Evolutionary conservation across 805 yeast genomes (phyloP).

Genomic region (Brettanomyces bruxellensis): DNA sequence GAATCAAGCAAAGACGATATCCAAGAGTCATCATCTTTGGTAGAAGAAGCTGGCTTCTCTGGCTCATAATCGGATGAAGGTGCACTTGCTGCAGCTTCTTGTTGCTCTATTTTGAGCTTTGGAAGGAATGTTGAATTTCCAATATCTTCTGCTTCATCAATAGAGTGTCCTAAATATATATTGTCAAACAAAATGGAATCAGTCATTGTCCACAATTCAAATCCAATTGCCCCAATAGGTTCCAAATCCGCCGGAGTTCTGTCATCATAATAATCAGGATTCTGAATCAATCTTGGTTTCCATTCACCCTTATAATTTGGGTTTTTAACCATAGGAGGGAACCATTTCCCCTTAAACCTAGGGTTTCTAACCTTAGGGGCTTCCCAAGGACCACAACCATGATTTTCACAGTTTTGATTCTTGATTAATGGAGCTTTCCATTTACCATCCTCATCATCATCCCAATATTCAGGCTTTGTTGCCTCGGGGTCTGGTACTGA

Average conservation of each 20-base stretch:
- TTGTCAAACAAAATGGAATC: conserved; percentile 69
- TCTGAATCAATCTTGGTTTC: conserved; percentile 55
- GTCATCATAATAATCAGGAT: conserved; percentile 64
- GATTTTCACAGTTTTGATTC: conserved; percentile 63
- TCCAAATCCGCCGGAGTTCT: conserved; percentile 48
- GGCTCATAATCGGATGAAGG: conserved; percentile 37
- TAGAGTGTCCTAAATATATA: conserved; percentile 75
- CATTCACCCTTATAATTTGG: conserved; percentile 78
- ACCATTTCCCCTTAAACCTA: conserved; percentile 71
- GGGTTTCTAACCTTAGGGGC: conserved; percentile 63
- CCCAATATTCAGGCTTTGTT: conserved; percentile 69
- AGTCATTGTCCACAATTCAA: conserved; percentile 87
- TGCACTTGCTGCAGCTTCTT: conserved; percentile 29
- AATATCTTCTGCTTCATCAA: conserved; percentile 74
- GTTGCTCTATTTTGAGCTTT: conserved; percentile 43
- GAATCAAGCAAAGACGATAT: conserved; percentile 5
- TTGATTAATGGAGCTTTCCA: conserved; percentile 65
- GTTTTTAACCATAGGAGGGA: conserved; percentile 55
- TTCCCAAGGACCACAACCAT: conserved; percentile 80
- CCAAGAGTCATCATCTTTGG: conserved; percentile 11
- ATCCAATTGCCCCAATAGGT: conserved; percentile 73
- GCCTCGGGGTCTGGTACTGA: conserved; percentile 63
- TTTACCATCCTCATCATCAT: conserved; percentile 82
- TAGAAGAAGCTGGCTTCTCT: conserved; percentile 17
- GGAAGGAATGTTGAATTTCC: conserved; percentile 69